phyloP scores from a whole-genome alignment of 257 asterid species.

The Fraxinus americana region DNA sequence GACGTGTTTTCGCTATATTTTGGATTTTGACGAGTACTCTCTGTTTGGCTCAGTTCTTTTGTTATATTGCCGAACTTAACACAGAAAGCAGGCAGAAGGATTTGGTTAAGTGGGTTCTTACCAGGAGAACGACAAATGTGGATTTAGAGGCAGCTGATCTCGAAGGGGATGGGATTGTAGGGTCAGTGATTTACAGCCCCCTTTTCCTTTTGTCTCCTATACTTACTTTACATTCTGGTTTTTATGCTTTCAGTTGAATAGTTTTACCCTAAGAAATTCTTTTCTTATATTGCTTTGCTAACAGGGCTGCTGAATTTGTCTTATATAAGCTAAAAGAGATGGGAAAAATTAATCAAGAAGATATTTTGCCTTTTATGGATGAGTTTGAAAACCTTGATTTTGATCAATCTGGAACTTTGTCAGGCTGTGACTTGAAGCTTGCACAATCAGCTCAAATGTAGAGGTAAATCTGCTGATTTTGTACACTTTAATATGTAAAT shows the following conservation, averaged over 20 bases:
- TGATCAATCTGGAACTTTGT: slow-evolving; percentile 91
- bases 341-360: slow-evolving; percentile 88
- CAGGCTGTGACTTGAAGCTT: slow-evolving; percentile 58
- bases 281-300: slow-evolving; percentile 11
- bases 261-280: slow-evolving; percentile 11
- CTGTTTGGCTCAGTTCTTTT: slow-evolving; percentile 73
- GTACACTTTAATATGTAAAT: background rate
- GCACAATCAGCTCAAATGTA: slow-evolving; percentile 50
- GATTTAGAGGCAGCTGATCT: slow-evolving; percentile 93
- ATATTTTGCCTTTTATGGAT: slow-evolving; percentile 53
- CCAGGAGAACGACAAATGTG: slow-evolving; percentile 61
- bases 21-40: slow-evolving; percentile 84
- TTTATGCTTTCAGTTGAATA: background rate
- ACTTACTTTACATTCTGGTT: background rate
- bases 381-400: slow-evolving; percentile 78
- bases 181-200: slow-evolving; percentile 47
- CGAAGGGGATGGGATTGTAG: slow-evolving; percentile 67
- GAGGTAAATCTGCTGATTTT: slow-evolving; percentile 26
- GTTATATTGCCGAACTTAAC: slow-evolving; percentile 72
- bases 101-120: slow-evolving; percentile 57
- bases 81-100: slow-evolving; percentile 68
- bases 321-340: slow-evolving; percentile 83
- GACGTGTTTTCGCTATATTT: slow-evolving; percentile 78
- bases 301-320: slow-evolving; percentile 80
- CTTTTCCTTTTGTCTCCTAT: background rate